A percentile compares a stretch with the other conserved stretches of the same genome.
These are phyloP conservation scores for Russula brevipes DNA, from an alignment of 768 basidiomycete genomes.

Conservation along the genomic window DNA sequence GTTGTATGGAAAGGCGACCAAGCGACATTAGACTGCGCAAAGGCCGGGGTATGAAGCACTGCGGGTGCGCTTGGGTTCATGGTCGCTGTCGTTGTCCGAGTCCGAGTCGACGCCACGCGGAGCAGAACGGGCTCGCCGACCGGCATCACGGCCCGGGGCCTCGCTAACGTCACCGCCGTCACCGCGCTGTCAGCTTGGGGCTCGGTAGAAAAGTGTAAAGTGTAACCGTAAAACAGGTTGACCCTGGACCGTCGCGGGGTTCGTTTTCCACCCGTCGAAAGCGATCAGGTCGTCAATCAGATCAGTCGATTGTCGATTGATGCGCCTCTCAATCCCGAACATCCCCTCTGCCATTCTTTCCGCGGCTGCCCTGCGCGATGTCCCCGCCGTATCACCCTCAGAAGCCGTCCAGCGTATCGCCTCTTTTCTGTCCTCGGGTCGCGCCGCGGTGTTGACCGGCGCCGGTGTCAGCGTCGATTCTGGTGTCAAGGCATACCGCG, in stretches of 20 bases:
- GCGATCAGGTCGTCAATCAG: not conserved
- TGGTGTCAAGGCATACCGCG: constrained; percentile 92
- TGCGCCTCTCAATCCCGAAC: constrained; percentile 76
- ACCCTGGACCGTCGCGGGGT: too few relatives aligned
- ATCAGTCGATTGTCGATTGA: constrained; percentile 30
- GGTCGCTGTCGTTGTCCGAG: not conserved
- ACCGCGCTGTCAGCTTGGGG: not conserved
- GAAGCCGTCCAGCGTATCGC: constrained; percentile 59
- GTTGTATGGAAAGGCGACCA: constrained; percentile 84
- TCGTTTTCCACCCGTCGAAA: not conserved
- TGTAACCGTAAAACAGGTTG: not conserved
- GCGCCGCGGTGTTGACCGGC: constrained; percentile 72
- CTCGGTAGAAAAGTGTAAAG: not conserved
- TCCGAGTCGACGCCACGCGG: too few relatives aligned
- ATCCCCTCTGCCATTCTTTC: constrained; percentile 56
- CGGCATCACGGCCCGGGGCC: not conserved
- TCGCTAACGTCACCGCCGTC: not conserved
- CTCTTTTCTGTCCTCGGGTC: constrained; percentile 64
- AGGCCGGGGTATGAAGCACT: constrained; percentile 67
- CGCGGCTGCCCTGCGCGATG: constrained; percentile 36
- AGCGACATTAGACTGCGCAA: constrained; percentile 73
- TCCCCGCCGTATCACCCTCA: constrained; percentile 38
- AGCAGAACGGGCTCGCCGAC: not conserved
- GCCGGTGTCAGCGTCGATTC: constrained; percentile 95
- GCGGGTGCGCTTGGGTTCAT: constrained; percentile 45